These are phyloP conservation scores for Gastrolobium bilobum DNA, from an alignment of 306 rosid genomes.

Conservation along the genomic window DNA sequence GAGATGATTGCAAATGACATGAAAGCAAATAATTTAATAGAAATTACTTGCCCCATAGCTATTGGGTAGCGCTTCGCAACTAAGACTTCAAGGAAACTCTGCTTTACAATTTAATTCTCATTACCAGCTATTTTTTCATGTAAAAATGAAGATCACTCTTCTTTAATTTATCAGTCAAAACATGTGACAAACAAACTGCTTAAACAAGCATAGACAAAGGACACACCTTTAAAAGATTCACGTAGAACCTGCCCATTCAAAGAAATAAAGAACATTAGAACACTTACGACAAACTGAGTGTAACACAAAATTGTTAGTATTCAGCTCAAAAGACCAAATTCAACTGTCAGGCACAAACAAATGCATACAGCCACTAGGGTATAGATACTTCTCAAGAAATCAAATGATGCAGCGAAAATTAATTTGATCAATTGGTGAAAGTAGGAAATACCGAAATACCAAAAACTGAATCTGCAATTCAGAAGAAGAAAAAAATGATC, in stretches of 20 bases:
- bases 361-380: constrained; percentile 12
- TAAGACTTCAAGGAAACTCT: constrained; percentile 17
- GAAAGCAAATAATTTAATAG: constrained; percentile 19
- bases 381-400: not conserved
- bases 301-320: constrained; percentile 32
- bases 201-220: constrained; percentile 50
- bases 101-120: constrained; percentile 17
- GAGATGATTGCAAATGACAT: constrained; percentile 12
- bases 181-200: constrained; percentile 40
- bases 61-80: constrained; percentile 35
- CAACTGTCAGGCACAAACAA: constrained; percentile 22
- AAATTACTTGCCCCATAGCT: constrained; percentile 15
- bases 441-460: constrained; percentile 15
- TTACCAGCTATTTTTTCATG: constrained; percentile 25
- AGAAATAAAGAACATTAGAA: constrained; percentile 49
- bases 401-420: constrained; percentile 4
- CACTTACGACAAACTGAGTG: constrained; percentile 26
- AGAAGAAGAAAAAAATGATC: constrained; percentile 28
- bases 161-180: constrained; percentile 49
- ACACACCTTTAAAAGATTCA: constrained; percentile 83
- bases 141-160: constrained; percentile 39
- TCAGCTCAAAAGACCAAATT: constrained; percentile 40
- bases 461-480: constrained; percentile 35
- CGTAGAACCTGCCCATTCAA: constrained; percentile 76
- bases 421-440: constrained; percentile 23